A percentile compares a stretch with the other conserved stretches of the same genome.
Conservation (phyloP, 768 basidiomycete species). For the Podaxis sp. region DNA sequence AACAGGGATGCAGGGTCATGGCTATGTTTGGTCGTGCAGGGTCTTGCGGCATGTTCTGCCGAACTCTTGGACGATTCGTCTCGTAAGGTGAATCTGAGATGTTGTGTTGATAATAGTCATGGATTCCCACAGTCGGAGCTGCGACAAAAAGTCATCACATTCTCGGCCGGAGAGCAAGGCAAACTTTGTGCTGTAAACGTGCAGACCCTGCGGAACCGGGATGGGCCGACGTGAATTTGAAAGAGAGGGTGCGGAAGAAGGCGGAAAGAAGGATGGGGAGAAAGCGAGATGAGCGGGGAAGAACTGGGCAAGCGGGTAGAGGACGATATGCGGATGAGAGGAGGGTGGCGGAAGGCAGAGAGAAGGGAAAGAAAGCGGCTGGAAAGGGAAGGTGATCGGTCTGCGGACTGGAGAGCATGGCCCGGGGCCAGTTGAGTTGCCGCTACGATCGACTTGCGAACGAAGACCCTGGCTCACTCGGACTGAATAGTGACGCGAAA, state of each 20-base stretch:
- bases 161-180: conserved; percentile 15
- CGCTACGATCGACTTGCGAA: conserved; percentile 14
- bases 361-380: conserved; percentile 8
- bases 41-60: conserved; percentile 15
- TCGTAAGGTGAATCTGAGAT: conserved; percentile 21
- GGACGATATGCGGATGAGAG: conserved; percentile 21
- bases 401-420: conserved; percentile 1
- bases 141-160: conserved; percentile 23
- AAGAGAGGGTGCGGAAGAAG: conserved; percentile 4
- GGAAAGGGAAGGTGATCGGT: conserved; percentile 14
- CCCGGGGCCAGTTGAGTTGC: conserved; percentile 16
- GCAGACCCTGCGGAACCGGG: conserved; percentile 3
- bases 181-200: not conserved
- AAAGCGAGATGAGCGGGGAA: conserved; percentile 12
- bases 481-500: conserved; percentile 15
- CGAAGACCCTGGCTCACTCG: conserved; percentile 14
- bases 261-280: conserved; percentile 11
- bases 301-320: conserved; percentile 11
- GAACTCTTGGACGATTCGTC: conserved; percentile 5
- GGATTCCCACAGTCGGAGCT: conserved; percentile 20
- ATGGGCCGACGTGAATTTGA: not conserved
- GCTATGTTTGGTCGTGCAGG: conserved; percentile 17
- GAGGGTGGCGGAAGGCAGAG: conserved; percentile 22
- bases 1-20: not conserved
- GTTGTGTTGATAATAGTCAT: conserved; percentile 16